These are phyloP conservation scores for Ormosia semicastrata DNA, from an alignment of 306 rosid genomes.

Conservation along the genomic window DNA sequence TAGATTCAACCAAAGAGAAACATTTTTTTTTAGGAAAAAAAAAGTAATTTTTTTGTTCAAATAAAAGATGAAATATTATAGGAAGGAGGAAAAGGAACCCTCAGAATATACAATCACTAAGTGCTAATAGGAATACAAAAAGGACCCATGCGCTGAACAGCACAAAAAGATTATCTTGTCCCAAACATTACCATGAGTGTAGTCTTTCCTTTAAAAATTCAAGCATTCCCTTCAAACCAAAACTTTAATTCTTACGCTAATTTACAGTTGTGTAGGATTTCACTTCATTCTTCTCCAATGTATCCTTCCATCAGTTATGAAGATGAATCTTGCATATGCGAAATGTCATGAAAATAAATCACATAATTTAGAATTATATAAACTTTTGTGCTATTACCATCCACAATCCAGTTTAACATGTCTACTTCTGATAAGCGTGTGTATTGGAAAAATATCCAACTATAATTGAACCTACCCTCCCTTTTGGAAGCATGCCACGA, in stretches of 20 bases:
- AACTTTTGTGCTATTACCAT: not conserved
- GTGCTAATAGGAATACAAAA: not conserved
- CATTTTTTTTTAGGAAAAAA: not conserved
- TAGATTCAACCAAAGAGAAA: conserved; percentile 19
- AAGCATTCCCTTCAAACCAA: conserved; percentile 8
- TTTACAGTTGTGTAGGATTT: not conserved
- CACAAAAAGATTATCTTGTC: not conserved
- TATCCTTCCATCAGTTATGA: not conserved
- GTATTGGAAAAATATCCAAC: not conserved
- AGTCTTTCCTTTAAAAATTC: not conserved
- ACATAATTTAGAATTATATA: not conserved
- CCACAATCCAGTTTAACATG: not conserved
- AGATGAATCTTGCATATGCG: conserved; percentile 7
- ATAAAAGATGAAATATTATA: not conserved
- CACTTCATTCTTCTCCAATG: not conserved
- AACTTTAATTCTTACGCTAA: not conserved
- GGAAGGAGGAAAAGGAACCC: not conserved
- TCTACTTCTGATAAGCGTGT: conserved; percentile 3
- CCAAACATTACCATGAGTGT: not conserved
- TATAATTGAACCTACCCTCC: conserved; percentile 70
- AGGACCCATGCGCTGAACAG: not conserved
- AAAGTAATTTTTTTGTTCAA: not conserved
- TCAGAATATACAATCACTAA: not conserved
- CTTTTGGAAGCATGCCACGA: conserved; percentile 99
- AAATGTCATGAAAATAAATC: conserved; percentile 14